A percentile compares a stretch with the other conserved stretches of the same genome.
These are phyloP conservation scores for Lizanozyma gosingica DNA, from an alignment of 1,139 yeast genomes.

Conservation along the genomic window DNA sequence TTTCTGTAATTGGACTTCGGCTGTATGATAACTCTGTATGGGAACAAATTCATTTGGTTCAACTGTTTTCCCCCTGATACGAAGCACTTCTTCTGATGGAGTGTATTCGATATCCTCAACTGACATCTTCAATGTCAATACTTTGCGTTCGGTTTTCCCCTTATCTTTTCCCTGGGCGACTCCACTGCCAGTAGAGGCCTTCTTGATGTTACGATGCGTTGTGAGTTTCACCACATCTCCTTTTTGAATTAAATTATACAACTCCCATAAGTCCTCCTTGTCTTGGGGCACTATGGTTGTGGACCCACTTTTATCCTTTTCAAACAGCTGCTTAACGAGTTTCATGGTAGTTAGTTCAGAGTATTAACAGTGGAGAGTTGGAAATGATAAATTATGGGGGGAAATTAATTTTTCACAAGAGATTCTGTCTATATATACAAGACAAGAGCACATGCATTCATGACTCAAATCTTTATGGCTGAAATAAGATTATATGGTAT, in stretches of 20 bases:
- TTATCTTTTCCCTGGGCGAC: slow-evolving; percentile 24
- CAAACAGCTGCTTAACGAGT: slow-evolving; percentile 40
- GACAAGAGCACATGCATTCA: no score
- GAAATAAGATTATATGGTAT: no score
- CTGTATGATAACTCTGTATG: slow-evolving; percentile 79
- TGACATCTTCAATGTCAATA: slow-evolving; percentile 45
- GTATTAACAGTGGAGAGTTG: not conserved
- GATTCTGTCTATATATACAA: no score
- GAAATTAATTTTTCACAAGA: no score
- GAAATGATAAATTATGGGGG: not conserved
- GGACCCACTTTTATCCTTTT: slow-evolving; percentile 57
- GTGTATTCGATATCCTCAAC: slow-evolving; percentile 71
- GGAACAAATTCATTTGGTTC: slow-evolving; percentile 76
- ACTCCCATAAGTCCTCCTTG: slow-evolving; percentile 84
- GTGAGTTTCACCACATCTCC: slow-evolving; percentile 68
- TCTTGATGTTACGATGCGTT: slow-evolving; percentile 59
- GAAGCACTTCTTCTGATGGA: slow-evolving; percentile 66
- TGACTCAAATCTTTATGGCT: no score
- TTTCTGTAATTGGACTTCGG: slow-evolving; percentile 65
- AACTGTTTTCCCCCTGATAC: slow-evolving; percentile 73
- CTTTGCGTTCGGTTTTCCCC: slow-evolving; percentile 48
- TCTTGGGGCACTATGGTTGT: slow-evolving; percentile 73
- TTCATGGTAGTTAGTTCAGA: slow-evolving; percentile 31
- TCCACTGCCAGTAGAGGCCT: slow-evolving; percentile 15
- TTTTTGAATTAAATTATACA: slow-evolving; percentile 69